Evolutionary conservation across 371 early-diverging fungal genomes (phyloP), one percentile per base, ranked within the genome.

Genomic region (Apophysomyces elegans): DNA sequence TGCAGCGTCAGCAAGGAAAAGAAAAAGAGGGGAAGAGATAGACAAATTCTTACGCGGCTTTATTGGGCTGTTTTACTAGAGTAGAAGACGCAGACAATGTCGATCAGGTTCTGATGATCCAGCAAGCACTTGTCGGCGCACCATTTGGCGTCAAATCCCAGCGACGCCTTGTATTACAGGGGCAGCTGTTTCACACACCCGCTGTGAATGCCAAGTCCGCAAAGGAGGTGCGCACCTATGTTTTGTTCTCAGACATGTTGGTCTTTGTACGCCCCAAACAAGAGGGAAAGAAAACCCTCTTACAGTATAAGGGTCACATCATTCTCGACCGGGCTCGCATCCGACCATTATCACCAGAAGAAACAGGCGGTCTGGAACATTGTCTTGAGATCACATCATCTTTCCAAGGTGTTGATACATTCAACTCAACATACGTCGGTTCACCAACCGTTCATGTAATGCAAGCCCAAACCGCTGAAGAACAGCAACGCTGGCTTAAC

Each of bases 81-180:
- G 64, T 77, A 36, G 65, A 72, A 13, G 71, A 78, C 39, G 68
- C 70, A 7, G 71, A 73, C 56, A 80, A 78, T 47, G 73, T 78
- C 12, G 70, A 80, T 64, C 66, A 76, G 45, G 81, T 80, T 5
- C 69, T 72, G n/a, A 68, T 68, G 56, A 72, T 80, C 35, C 71
- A 73, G 16, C 59, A 68, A 14, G 61, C 67, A 9, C 61, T 80
- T 43, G 67, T 71, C 16, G 78, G 72, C 16, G 77, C 75, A 21
- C 78, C 78, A 8, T 78, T 74, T 54, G 62, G 73, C 45, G 67
- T 76, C 12, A 73, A 72, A 35, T 71, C 74, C 18, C 66, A 76
- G 16, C 70, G 81, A n/a, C 68, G 81, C 1, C 59, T 78, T 16
- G 66, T 75, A 18, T 50, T 72, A 60, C 70, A 69, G 46, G 72